Conservation (phyloP, 495 filamentous ascomycete species). For the Friedmanniomyces endolithicus region DNA sequence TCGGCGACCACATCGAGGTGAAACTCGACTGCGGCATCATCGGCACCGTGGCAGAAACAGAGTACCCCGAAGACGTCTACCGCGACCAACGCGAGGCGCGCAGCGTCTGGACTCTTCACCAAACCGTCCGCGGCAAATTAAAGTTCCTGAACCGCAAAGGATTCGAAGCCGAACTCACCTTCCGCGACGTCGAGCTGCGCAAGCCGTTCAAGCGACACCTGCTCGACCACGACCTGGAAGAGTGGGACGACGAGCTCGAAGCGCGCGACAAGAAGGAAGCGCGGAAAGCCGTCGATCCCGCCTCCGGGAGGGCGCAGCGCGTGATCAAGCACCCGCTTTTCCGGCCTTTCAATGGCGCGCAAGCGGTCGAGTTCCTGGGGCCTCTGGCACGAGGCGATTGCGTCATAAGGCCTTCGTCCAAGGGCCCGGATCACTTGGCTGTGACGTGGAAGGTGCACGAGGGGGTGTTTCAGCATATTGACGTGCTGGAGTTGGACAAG, state of each 20-base stretch:
- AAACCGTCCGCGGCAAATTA: constrained; percentile 80
- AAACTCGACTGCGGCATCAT: constrained; percentile 91
- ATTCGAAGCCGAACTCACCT: constrained; percentile 66
- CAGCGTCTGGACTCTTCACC: constrained; percentile 52
- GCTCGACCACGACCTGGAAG: constrained; percentile 52
- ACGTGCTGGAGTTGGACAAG: constrained; percentile 92
- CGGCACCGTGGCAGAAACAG: constrained; percentile 62
- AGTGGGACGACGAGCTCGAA: constrained; percentile 81
- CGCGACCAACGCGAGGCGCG: constrained; percentile 41
- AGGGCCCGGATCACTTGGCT: constrained; percentile 85
- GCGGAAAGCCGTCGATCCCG: constrained; percentile 67
- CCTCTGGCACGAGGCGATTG: constrained; percentile 76
- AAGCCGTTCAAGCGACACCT: constrained; percentile 51
- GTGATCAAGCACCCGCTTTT: constrained; percentile 97
- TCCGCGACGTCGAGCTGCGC: constrained; percentile 66
- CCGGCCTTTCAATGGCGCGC: constrained; percentile 77
- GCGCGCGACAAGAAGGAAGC: constrained; percentile 58
- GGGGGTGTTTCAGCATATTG: constrained; percentile 88
- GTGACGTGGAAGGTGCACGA: constrained; percentile 98
- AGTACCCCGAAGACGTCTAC: constrained; percentile 49
- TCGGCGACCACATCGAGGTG: constrained; percentile 81
- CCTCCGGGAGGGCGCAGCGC: constrained; percentile 67
- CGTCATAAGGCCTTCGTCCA: constrained; percentile 87
- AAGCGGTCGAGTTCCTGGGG: constrained; percentile 87
- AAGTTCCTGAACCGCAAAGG: constrained; percentile 69